Base-by-base conservation (phyloP, 2,329 filamentous ascomycete genomes). In the Xylaria sp. region DNA sequence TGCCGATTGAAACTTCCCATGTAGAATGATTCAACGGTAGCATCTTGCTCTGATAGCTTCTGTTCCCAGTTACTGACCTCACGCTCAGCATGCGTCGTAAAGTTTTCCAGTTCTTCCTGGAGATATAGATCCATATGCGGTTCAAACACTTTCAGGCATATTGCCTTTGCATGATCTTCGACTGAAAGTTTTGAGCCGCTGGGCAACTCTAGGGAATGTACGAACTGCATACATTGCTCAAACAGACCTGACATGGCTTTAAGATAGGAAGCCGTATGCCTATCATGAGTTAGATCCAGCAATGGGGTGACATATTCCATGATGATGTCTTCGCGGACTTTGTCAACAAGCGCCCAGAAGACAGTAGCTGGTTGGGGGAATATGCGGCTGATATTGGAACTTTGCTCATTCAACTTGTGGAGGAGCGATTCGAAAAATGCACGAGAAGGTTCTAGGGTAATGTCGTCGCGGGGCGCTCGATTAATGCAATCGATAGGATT, bases 1-100 rank as follows among this genome's bases (percentile, higher is more conserved):
- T 96, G 93, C 25, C 95, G 86, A 73, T 94, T 97, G 72, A 98
- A 87, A 74, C 93, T 97, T 23, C 90, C 90, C 94, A 98, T 97
- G 78, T 93, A 95, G 73, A 96, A 96, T 0, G 91, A 95, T 77
- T 99, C 95, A 0, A 91, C 89, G 2, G 90, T 91, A 15, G 92
- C 93, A 68, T 97, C 93, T 77, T 97, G 91, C 70, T 96, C 94
- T 0, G 89, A 91, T 31, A 97, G 83, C 73, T 96, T 92, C 77
- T 92, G 92, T 76, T 97, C 94, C 95, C 95, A 99, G 13, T 87
- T 84, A 6, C 80, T 84, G 4, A 99, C 94, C 71, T 94, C 88
- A 1, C 83, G 80, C 63, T 94, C 90, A 13, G 91, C 92, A 64
- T 89, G 85, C 56, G 85, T 84, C 29, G 89, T 90, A 75, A 98